Evolutionary conservation across 2,329 filamentous ascomycete species (phyloP), one percentile per base, ranked within the genome.

Genomic region (Cladosporium sp.): DNA sequence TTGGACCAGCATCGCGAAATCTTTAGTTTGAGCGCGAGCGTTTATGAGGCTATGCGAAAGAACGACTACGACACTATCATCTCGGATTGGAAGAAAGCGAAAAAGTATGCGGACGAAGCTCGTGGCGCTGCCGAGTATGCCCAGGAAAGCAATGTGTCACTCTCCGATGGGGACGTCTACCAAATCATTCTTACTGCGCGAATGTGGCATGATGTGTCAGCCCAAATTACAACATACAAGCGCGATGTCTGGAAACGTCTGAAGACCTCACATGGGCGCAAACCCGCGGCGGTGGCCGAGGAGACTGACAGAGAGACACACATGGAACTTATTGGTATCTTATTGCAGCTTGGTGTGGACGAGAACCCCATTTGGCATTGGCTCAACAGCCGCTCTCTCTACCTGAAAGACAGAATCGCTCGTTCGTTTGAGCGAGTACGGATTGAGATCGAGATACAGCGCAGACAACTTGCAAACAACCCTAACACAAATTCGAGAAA

Each of bases 331-430:
- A 98, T 99, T 64, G 85, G 88, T 26, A 83, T 97, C 40, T 83
- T 99, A 62, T 81, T 99, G n/a, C 94, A 99, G 77, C 83, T 99
- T 23, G 96, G 95, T 7, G 93, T 97, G 2, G 91, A 96, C 11
- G 93, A 98, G 67, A 99, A 96, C 72, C 95, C 95, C 1, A 96
- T 99, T 68, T 97, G 92, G 91, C 86, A 96, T 12, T 99, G 95
- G 93, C 86, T 99, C 29, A 82, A 94, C 64, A 97, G 92, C 73
- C 89, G 92, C 55, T 96, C 93, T 74, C 92, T 97, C 69, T 89
- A 93, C 73, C 83, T 99, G 65, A 97, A 95, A 78, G 88, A 88
- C 69, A 96, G 91, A 75, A 94, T 98, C 62, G 86, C 88, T 50
- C 83, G 86, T 0, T 90, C 89, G 16, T 92, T 92, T 62, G 93